Evolutionary conservation across 2,329 filamentous ascomycete species (phyloP), one percentile per base, ranked within the genome.

Genomic region (Simplicillium sp.): DNA sequence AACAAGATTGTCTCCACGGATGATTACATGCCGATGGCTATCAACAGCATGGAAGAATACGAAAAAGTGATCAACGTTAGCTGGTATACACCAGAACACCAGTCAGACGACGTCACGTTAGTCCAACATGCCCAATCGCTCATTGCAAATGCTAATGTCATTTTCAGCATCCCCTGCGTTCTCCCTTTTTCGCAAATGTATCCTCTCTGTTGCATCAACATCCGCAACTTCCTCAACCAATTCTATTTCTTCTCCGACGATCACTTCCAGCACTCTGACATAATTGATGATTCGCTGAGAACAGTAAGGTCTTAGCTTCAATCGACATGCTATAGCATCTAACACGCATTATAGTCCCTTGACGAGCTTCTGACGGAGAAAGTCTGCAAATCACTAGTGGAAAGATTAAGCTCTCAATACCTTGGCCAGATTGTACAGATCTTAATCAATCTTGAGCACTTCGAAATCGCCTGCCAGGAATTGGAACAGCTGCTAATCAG

Each of bases 1-100:
- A 40, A 51, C 31, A 56, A 79, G 73, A 82, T 82, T 52, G 77
- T 82, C 13, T 80, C 86, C n/a, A 96, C 87, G 1, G 92, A 98
- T 58, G 92, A 98, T 61, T 98, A 98, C 62, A 98, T 98, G 90
- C 94, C 92, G 3, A 97, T 98, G 92, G 86, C 87, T 2, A 94
- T 97, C 58, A 87, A 88, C 53, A 88, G 84, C 15, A 64, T 74
- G 13, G 89, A 95, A 52, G 89, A 97, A 55, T 97, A 94, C 56
- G 87, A 94, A 53, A 95, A 96, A 54, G 90, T 98, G 29, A 78
- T 96, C 48, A 92, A 88, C 46, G 88, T 97, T 45, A 94, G 85
- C 64, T 98, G 90, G 90, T 97, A 95, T 59, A 82, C 77, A 1
- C 89, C 89, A 34, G 87, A 94, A 28, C 87, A 85, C 51, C 67